phyloP scores from a whole-genome alignment of 106 monocot genomes.

The Vanilla planifolia region DNA sequence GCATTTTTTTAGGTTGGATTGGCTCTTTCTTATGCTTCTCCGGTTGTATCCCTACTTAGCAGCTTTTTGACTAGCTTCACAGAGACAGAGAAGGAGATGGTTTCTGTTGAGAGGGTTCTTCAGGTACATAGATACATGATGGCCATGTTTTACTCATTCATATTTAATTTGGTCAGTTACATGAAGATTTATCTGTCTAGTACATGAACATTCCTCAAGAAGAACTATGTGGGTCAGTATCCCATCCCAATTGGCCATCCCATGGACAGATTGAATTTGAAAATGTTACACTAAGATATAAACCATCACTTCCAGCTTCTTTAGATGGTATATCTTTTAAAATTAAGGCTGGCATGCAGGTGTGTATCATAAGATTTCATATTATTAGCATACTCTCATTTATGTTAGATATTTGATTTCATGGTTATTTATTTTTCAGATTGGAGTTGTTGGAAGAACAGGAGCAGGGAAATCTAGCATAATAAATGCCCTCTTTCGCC shows the following conservation, averaged over 20 bases:
- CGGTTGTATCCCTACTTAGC: slow-evolving; percentile 75
- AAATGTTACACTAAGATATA: slow-evolving; percentile 68
- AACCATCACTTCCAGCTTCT: slow-evolving; percentile 55
- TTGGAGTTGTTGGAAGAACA: slow-evolving; percentile 95
- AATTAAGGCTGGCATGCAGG: slow-evolving; percentile 73
- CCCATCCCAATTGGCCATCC: slow-evolving; percentile 60
- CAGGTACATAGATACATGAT: slow-evolving; percentile 38
- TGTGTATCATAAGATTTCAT: slow-evolving; percentile 10
- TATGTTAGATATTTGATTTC: no score
- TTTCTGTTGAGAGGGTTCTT: slow-evolving; percentile 88
- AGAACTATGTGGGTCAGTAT: slow-evolving; percentile 45
- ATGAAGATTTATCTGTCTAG: slow-evolving; percentile 23
- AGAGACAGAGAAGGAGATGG: slow-evolving; percentile 98
- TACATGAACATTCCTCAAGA: slow-evolving; percentile 92
- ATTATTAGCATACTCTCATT: no score
- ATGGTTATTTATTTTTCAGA: slow-evolving; percentile 28
- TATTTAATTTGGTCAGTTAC: background rate
- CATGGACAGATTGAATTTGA: slow-evolving; percentile 83
- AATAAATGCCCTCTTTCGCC: slow-evolving; percentile 93
- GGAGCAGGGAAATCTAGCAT: slow-evolving; percentile 97
- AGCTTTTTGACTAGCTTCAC: slow-evolving; percentile 87
- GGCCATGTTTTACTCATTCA: no score
- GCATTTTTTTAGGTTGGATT: slow-evolving; percentile 60
- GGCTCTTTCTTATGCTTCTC: slow-evolving; percentile 87
- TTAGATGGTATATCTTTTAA: slow-evolving; percentile 74